phyloP scores from a whole-genome alignment of 805 yeast genomes.

The Lipomyces kockii region DNA sequence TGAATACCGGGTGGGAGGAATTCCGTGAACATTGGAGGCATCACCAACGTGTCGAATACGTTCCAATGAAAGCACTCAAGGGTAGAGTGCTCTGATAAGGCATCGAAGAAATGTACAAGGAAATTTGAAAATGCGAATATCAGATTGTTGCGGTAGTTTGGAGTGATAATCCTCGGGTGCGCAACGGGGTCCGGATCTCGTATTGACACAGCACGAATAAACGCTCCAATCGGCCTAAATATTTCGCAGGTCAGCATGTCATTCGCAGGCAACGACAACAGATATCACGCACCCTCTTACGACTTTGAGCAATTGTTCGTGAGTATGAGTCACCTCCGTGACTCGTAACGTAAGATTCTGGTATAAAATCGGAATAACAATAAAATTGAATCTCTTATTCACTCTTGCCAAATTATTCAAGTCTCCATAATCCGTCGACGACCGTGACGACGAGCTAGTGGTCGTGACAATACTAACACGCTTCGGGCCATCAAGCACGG shows the following conservation, averaged over 20 bases:
- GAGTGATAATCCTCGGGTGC: conserved; percentile 33
- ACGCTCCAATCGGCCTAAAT: conserved; percentile 18
- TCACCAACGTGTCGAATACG: conserved; percentile 32
- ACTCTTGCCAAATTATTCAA: conserved; percentile 23
- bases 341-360: conserved; percentile 24
- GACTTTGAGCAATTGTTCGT: conserved; percentile 19
- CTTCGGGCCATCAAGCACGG: not conserved
- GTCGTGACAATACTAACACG: not conserved
- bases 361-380: conserved; percentile 28
- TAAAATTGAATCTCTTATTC: conserved; percentile 20
- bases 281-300: conserved; percentile 19
- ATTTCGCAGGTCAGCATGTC: not conserved
- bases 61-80: conserved; percentile 33
- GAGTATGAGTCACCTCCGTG: conserved; percentile 12
- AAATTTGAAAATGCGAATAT: conserved; percentile 29
- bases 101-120: conserved; percentile 21
- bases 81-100: conserved; percentile 9
- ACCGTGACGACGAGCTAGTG: not conserved
- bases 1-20: conserved; percentile 21
- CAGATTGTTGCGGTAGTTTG: conserved; percentile 34
- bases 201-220: conserved; percentile 24
- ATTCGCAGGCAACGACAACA: not conserved
- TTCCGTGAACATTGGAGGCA: conserved; percentile 33
- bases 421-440: conserved; percentile 21
- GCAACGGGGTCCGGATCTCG: conserved; percentile 32